These are phyloP conservation scores for Dactylellina cionopaga DNA, from an alignment of 2,329 filamentous ascomycete species.

Conservation along the genomic window DNA sequence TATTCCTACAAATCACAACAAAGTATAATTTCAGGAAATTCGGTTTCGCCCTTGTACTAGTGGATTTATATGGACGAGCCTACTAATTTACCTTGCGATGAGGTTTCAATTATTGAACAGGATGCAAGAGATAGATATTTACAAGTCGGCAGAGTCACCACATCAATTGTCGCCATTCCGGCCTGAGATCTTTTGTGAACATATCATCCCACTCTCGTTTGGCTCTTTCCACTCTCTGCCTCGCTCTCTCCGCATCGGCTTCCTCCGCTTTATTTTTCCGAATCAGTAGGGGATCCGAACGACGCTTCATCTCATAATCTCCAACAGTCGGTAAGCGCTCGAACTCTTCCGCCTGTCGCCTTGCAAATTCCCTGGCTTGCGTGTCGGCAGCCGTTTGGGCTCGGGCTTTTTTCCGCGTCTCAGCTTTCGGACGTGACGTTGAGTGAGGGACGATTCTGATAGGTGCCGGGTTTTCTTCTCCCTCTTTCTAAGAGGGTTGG, in stretches of 20 bases:
- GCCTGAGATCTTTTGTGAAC: neutral
- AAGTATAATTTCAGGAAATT: too few species aligned
- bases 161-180: too few species aligned
- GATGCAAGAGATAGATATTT: too few species aligned
- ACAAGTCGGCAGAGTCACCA: too few species aligned
- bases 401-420: neutral
- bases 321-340: neutral
- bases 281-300: neutral
- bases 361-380: constrained; percentile 1
- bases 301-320: neutral
- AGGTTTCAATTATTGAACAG: too few species aligned
- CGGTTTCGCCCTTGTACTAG: too few species aligned
- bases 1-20: too few species aligned
- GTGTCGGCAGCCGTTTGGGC: neutral
- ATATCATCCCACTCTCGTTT: neutral
- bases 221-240: neutral
- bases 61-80: too few species aligned
- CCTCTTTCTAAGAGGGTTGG: constrained; percentile 45
- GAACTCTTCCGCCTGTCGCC: constrained; percentile 2
- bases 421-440: neutral
- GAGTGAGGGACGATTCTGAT: neutral
- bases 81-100: too few species aligned
- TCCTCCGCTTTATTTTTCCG: neutral
- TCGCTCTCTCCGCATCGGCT: neutral
- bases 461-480: neutral